phyloP scores from a whole-genome alignment of 306 rosid genomes.

The Canavalia ensiformis region DNA sequence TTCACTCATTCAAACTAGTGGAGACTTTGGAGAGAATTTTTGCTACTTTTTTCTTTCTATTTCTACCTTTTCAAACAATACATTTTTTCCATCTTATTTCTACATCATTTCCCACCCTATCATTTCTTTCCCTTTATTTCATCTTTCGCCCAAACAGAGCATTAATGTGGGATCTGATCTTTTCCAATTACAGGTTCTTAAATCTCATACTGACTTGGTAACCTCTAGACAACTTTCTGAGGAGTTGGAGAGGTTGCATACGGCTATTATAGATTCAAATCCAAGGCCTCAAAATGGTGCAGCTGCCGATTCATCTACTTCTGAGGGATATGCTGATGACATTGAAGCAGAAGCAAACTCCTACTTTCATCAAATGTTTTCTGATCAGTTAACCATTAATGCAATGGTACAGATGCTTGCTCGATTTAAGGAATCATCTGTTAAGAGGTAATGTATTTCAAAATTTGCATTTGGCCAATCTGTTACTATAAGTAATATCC shows the following conservation, averaged over 20 bases:
- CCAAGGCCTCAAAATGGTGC: constrained; percentile 81
- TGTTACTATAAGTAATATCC: neutral
- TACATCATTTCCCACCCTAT: no score
- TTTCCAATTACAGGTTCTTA: constrained; percentile 73
- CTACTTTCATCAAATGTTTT: constrained; percentile 91
- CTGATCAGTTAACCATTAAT: constrained; percentile 76
- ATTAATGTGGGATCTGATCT: constrained; percentile 1
- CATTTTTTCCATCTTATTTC: no score
- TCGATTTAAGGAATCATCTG: constrained; percentile 85
- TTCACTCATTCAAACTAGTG: no score
- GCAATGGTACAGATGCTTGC: constrained; percentile 92
- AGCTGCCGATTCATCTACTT: constrained; percentile 66
- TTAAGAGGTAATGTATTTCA: constrained; percentile 65
- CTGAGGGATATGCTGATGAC: constrained; percentile 84
- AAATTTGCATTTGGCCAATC: constrained; percentile 37
- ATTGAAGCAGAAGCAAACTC: constrained; percentile 92
- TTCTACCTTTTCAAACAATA: no score
- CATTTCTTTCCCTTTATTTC: no score
- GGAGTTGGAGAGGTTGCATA: constrained; percentile 85
- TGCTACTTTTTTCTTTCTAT: no score
- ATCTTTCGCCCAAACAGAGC: no score
- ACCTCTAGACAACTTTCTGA: constrained; percentile 72
- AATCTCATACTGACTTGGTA: constrained; percentile 67
- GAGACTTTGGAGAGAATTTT: no score
- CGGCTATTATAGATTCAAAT: constrained; percentile 69